Base-by-base conservation (phyloP, 2,329 filamentous ascomycete genomes). In the Thielaviopsis musarum region DNA sequence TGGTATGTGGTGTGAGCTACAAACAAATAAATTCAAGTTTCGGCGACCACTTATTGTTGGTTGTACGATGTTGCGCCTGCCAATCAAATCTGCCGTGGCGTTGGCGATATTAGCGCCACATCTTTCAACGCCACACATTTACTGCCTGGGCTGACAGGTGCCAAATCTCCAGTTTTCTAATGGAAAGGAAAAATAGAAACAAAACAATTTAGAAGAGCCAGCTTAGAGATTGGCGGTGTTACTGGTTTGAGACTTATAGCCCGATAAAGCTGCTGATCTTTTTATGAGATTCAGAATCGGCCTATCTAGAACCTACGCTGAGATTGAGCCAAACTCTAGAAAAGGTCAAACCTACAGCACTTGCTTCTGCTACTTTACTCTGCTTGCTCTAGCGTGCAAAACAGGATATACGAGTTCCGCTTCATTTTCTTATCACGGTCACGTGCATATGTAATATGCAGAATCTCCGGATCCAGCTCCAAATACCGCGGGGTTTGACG, bases 71-170 rank as follows among this genome's bases (percentile, higher is more conserved):
- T 49, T 49, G 51, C 56, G 52, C 41, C 22, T 10, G 21, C 59
- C 59, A 61, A 61, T 58, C 52, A 56, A 24, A 52, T 49, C 2
- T n/a, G 22, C 7, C n/a, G 56, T 61, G 59, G 59, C 56, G 41
- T 21, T 30, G 6, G 30, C 24, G 38, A 26, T 58, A 41, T 56
- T 58, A 61, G 56, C 59, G 59, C 56, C 59, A 58, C 56, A 55
- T 21, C 2, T 21, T 10, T 10, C 1, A 49, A n/a, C 45, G 45
- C 45, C 45, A 49, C 45, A 49, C 17, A 3, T 3, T 49, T 49
- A 49, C n/a, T 49, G 45, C 45, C 45, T 49, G 17, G 21, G 45
- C n/a, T 49, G 45, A 49, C 45, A 49, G 45, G 45, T 49, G 45
- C 45, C 45, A 49, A 49, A 21, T 49, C n/a, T 13, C 45, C 45